Conservation (phyloP, 1,284 basidiomycete species). For the Ustilago esculenta region DNA sequence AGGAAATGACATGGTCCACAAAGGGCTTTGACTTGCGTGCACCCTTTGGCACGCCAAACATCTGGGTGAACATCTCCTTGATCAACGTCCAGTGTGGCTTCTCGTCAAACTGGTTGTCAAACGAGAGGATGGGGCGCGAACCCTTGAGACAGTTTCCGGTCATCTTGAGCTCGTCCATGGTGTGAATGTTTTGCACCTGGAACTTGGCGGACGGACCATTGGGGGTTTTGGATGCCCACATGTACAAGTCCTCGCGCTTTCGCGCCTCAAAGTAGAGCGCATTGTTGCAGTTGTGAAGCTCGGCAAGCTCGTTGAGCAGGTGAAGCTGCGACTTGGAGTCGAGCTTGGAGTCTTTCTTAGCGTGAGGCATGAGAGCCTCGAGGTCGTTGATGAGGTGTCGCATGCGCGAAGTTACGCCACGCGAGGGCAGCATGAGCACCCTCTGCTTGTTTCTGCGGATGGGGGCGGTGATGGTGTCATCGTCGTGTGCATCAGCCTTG, state of each 20-base stretch:
- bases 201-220: constrained; percentile 97
- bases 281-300: constrained; percentile 98
- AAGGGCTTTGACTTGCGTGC: constrained; percentile 95
- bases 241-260: constrained; percentile 86
- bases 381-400: constrained; percentile 96
- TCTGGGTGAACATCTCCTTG: constrained; percentile 95
- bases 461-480: constrained; percentile 12
- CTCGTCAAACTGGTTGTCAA: constrained; percentile 90
- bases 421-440: constrained; percentile 89
- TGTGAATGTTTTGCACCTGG: constrained; percentile 98
- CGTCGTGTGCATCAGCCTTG: constrained; percentile 42
- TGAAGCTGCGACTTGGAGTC: constrained; percentile 96
- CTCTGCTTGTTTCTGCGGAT: constrained; percentile 71
- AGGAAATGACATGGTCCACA: constrained; percentile 95
- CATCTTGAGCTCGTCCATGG: constrained; percentile 99
- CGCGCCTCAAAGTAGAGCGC: constrained; percentile 96
- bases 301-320: constrained; percentile 94
- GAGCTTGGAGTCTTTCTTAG: constrained; percentile 81
- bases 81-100: constrained; percentile 87
- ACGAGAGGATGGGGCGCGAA: constrained; percentile 87
- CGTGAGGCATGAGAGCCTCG: constrained; percentile 88
- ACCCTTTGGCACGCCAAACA: constrained; percentile 90
- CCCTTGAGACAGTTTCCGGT: constrained; percentile 99
- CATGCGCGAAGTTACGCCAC: constrained; percentile 96
- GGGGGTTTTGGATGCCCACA: constrained; percentile 96